Evolutionary conservation across 2,329 filamentous ascomycete genomes (phyloP), one percentile per base, ranked within the genome.

Genomic region (Hypoxylon sp.): DNA sequence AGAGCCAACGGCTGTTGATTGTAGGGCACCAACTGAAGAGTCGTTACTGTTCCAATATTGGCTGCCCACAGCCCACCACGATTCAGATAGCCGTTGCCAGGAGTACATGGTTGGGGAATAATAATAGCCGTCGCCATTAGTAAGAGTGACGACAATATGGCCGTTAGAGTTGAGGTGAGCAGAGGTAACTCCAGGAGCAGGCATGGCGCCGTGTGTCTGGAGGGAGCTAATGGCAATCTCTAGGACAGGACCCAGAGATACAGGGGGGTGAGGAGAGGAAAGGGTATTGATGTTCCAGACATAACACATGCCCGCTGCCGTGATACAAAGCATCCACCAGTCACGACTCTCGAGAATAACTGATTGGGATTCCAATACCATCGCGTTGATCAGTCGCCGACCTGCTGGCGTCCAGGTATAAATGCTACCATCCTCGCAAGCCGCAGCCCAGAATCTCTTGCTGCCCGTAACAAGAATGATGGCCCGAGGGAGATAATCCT

Each of bases 21-120:
- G 86, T 26, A 96, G 73, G 40, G 91, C 89, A 36, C 89, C 87
- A 43, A 96, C 85, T 0, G 91, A 91, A 1, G 91, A 91, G 65
- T 97, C 94, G 43, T 91, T 96, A 1, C 91, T 95, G 71, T 99
- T 97, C 95, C 94, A 99, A 70, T 99, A 99, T 69, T 99, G 94
- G 62, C 90, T 96, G 12, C 92, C 92, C 0, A 97, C 91, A 0
- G 93, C 93, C 91, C 94, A 99, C 94, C 94, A 99, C 2, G 90
- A 83, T 69, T 99, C 95, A 2, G 91, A 96, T n/a, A 99, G 78
- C 7, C 92, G 86, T 71, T 97, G 93, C 94, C 94, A 99, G 5
- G 86, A 83, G 70, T 86, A 93, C 87, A 99, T 89, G 12, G 81
- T 80, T 0, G 88, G 83, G 1, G 90, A 90, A 72, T 99, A 99